Evolutionary conservation across 768 basidiomycete species (phyloP).

Genomic region (Scleroderma citrinum): DNA sequence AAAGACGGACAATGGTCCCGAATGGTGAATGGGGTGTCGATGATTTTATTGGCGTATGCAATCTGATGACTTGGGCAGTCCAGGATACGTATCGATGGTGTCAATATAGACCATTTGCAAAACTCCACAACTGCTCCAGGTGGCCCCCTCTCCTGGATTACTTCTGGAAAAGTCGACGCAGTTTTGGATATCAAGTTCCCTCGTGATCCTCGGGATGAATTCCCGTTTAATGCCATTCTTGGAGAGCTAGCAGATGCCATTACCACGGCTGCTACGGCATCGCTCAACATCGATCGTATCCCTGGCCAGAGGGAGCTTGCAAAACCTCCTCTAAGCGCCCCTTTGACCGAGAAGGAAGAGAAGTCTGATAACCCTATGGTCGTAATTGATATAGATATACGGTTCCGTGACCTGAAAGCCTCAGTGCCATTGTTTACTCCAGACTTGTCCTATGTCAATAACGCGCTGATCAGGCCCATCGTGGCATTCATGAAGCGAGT

Average conservation of each 20-base stretch:
- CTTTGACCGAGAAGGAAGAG: conserved; percentile 36
- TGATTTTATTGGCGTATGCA: not conserved
- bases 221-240: conserved; percentile 73
- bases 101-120: conserved; percentile 94
- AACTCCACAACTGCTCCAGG: conserved; percentile 75
- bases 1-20: conserved; percentile 80
- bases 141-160: conserved; percentile 91
- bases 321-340: conserved; percentile 78
- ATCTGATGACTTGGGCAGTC: conserved; percentile 44
- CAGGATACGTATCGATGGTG: conserved; percentile 93
- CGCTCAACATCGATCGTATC: conserved; percentile 50
- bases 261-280: conserved; percentile 50
- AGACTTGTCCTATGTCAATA: conserved; percentile 87
- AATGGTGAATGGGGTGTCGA: conserved; percentile 58
- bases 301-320: conserved; percentile 85
- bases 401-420: conserved; percentile 94
- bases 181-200: conserved; percentile 98
- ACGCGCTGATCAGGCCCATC: conserved; percentile 89
- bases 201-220: conserved; percentile 63
- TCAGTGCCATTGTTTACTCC: conserved; percentile 87
- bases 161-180: conserved; percentile 92
- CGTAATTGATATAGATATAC: conserved; percentile 86
- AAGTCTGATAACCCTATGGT: conserved; percentile 41
- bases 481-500: conserved; percentile 97
- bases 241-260: conserved; percentile 91